Conservation (phyloP, 805 yeast genomes). For the Komagataella mondaviorum region DNA sequence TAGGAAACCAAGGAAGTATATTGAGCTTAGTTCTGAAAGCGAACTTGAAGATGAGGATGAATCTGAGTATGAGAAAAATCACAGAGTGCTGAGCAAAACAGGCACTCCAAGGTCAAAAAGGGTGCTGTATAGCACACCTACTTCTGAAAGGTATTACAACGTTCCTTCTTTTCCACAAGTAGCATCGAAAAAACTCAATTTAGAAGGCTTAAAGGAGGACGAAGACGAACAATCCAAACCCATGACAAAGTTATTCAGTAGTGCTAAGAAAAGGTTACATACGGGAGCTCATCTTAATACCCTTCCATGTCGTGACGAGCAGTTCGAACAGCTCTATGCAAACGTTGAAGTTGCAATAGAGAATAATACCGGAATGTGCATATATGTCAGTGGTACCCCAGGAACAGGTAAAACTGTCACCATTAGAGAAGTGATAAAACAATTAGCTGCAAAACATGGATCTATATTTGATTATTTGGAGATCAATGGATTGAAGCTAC, state of each 20-base stretch:
- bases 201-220: constrained; percentile 7
- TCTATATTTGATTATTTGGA: constrained; percentile 58
- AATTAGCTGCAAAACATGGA: constrained; percentile 26
- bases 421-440: constrained; percentile 70
- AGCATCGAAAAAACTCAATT: neutral
- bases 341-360: constrained; percentile 61
- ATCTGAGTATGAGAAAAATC: neutral
- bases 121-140: neutral
- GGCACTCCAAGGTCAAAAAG: neutral
- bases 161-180: neutral
- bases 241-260: constrained; percentile 14
- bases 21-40: neutral
- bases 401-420: constrained; percentile 98
- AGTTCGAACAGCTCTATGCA: constrained; percentile 56
- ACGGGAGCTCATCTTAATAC: constrained; percentile 26
- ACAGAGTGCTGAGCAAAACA: neutral
- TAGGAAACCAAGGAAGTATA: neutral
- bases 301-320: constrained; percentile 79
- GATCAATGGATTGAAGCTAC: constrained; percentile 79
- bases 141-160: neutral
- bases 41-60: neutral
- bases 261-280: constrained; percentile 25
- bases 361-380: constrained; percentile 63
- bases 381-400: constrained; percentile 93
- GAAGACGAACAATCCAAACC: constrained; percentile 4